Evolutionary conservation across 495 filamentous ascomycete species (phyloP).

Genomic region (Lentithecium fluviatile): DNA sequence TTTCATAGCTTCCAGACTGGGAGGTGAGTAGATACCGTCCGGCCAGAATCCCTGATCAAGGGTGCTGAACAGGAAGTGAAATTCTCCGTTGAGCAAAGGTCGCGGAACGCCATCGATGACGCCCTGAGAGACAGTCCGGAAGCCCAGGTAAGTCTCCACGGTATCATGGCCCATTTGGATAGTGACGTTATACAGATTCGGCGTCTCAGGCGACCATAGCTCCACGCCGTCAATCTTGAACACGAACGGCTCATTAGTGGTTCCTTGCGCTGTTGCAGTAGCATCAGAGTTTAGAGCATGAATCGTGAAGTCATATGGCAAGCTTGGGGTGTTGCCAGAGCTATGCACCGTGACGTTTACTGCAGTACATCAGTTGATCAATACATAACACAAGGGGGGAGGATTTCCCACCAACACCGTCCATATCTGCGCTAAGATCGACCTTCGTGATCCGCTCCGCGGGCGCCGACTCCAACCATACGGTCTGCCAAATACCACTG

Average conservation of each 20-base stretch:
- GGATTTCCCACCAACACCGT: constrained; percentile 42
- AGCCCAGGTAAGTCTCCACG: constrained; percentile 63
- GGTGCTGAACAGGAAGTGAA: constrained; percentile 64
- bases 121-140: constrained; percentile 59
- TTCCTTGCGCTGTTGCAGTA: constrained; percentile 6
- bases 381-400: not conserved
- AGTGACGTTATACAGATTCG: constrained; percentile 61
- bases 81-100: constrained; percentile 62
- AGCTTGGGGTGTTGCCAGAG: constrained; percentile 22
- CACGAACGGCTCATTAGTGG: constrained; percentile 41
- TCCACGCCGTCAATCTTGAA: constrained; percentile 54
- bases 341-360: constrained; percentile 42
- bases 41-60: constrained; percentile 72
- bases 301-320: constrained; percentile 45
- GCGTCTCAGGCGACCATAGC: constrained; percentile 62
- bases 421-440: constrained; percentile 57
- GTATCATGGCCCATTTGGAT: constrained; percentile 56
- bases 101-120: constrained; percentile 58
- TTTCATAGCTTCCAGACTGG: constrained; percentile 62
- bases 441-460: constrained; percentile 54
- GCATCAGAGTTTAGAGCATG: constrained; percentile 16
- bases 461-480: constrained; percentile 65
- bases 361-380: constrained; percentile 4
- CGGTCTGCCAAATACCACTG: constrained; percentile 68
- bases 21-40: constrained; percentile 62